Conservation (phyloP, 768 basidiomycete genomes). For the Candolleomyces aberdarensis region DNA sequence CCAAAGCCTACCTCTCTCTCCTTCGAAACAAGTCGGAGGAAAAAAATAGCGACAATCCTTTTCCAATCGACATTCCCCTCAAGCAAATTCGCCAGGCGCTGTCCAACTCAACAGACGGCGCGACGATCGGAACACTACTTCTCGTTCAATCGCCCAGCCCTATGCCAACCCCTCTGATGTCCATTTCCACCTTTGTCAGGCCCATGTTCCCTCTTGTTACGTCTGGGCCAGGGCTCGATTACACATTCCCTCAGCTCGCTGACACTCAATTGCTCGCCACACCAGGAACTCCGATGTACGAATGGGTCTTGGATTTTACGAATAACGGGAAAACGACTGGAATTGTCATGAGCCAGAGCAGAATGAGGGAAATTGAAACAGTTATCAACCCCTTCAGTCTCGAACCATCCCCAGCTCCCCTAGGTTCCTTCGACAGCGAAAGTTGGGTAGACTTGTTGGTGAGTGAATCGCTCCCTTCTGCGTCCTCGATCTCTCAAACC, state of each 20-base stretch:
- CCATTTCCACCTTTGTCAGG: constrained; percentile 43
- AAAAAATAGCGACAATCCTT: constrained; percentile 20
- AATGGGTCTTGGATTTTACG: constrained; percentile 77
- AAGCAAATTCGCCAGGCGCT: constrained; percentile 46
- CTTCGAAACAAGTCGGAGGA: constrained; percentile 30
- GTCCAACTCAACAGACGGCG: constrained; percentile 39
- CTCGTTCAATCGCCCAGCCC: constrained; percentile 35
- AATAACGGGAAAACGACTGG: constrained; percentile 48
- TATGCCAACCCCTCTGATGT: constrained; percentile 41
- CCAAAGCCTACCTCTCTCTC: constrained; percentile 63
- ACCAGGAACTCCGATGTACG: constrained; percentile 22
- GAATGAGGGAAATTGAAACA: constrained; percentile 70
- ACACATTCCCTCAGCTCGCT: constrained; percentile 44
- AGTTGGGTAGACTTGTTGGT: constrained; percentile 72
- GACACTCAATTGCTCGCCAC: constrained; percentile 20
- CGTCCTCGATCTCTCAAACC: constrained; percentile 2
- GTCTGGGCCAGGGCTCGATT: constrained; percentile 44
- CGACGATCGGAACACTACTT: constrained; percentile 53
- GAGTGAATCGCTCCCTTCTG: constrained; percentile 15
- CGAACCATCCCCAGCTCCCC: constrained; percentile 32
- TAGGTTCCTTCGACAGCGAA: constrained; percentile 45
- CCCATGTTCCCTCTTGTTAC: constrained; percentile 55
- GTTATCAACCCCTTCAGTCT: constrained; percentile 57
- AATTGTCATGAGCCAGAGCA: constrained; percentile 68
- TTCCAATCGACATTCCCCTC: constrained; percentile 52